A percentile compares a stretch with the other conserved stretches of the same genome.
phyloP scores from a whole-genome alignment of 495 filamentous ascomycete genomes.

The Trichoderma orchidacearum region DNA sequence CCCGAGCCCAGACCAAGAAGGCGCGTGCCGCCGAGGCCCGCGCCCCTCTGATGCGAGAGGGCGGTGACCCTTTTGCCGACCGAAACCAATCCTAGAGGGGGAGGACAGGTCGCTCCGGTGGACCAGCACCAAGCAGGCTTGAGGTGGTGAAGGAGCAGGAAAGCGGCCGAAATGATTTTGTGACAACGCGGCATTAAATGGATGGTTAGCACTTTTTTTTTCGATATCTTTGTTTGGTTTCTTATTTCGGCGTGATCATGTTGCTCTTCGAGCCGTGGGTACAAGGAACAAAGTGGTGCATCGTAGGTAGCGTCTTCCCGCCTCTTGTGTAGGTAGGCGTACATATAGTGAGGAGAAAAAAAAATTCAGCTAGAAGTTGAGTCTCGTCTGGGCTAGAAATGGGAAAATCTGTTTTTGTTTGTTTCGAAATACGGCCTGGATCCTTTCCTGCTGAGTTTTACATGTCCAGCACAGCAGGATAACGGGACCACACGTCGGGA shows the following conservation, averaged over 20 bases:
- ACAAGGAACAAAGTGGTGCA: neutral
- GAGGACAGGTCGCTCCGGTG: neutral
- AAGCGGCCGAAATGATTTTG: neutral
- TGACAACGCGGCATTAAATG: neutral
- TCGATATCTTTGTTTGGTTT: neutral
- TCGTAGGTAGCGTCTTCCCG: neutral
- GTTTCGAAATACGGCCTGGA: too few species aligned
- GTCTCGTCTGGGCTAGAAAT: neutral
- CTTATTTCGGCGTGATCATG: neutral
- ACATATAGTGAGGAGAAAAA: neutral
- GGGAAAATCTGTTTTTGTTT: neutral
- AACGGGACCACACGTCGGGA: too few species aligned
- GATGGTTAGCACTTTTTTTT: neutral
- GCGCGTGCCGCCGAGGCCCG: neutral
- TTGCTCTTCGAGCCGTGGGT: neutral
- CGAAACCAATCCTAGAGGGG: constrained; percentile 1
- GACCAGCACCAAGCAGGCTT: neutral
- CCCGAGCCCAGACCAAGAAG: constrained; percentile 18
- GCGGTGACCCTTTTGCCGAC: constrained; percentile 4
- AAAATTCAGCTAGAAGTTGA: neutral
- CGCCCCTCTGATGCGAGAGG: constrained; percentile 14
- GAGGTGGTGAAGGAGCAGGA: neutral
- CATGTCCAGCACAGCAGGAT: too few species aligned
- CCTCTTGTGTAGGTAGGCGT: neutral
- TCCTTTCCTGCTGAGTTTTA: too few species aligned